A percentile compares a stretch with the other conserved stretches of the same genome.
phyloP scores from a whole-genome alignment of 148 eudicot species.

The Polygonum maritimum region DNA sequence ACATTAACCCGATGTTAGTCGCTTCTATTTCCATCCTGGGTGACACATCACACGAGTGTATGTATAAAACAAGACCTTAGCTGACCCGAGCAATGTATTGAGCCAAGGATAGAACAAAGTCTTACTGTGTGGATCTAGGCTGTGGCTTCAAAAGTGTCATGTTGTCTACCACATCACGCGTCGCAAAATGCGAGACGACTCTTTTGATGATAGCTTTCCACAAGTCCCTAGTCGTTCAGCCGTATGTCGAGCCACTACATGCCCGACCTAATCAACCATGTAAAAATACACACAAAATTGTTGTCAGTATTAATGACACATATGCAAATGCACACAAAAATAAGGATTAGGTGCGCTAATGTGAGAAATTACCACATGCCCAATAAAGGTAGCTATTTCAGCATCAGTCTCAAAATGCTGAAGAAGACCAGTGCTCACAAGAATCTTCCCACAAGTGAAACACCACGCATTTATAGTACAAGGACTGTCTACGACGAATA shows the following conservation, averaged over 20 bases:
- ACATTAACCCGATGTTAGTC: neutral
- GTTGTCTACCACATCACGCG: neutral
- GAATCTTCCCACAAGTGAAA: constrained; percentile 87
- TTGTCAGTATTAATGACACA: neutral
- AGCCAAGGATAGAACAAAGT: neutral
- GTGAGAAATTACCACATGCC: constrained; percentile 61
- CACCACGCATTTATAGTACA: constrained; percentile 71
- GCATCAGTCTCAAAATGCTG: constrained; percentile 53
- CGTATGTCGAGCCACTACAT: neutral
- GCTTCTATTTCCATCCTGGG: neutral
- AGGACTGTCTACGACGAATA: constrained; percentile 50
- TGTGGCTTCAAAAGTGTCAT: neutral
- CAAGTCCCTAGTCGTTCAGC: neutral
- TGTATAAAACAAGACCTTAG: no score
- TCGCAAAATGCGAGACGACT: neutral
- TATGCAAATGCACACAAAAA: neutral
- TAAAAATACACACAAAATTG: no score
- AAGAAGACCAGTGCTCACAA: constrained; percentile 69
- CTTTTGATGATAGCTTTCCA: neutral
- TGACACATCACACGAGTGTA: neutral
- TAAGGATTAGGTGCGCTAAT: neutral
- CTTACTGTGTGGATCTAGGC: neutral
- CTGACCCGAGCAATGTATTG: no score
- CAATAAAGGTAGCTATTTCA: constrained; percentile 77
- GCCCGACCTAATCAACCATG: neutral